phyloP scores from a whole-genome alignment of 257 asterid genomes.

The Gentiana macrophylla region DNA sequence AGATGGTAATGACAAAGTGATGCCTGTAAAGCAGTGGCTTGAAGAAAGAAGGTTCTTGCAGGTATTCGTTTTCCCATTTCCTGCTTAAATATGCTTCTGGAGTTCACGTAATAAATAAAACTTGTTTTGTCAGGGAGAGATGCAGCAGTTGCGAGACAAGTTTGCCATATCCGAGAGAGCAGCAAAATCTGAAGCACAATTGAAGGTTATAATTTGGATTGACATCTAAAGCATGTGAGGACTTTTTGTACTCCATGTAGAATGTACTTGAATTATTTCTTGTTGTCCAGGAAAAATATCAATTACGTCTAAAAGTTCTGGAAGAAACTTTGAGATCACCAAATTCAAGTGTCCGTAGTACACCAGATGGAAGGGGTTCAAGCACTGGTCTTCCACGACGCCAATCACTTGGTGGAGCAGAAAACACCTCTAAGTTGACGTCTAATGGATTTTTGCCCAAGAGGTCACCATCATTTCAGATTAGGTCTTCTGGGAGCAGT shows the following conservation, averaged over 20 bases:
- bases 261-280: conserved; percentile 1
- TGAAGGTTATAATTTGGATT: conserved; percentile 51
- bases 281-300: conserved; percentile 70
- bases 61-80: conserved; percentile 25
- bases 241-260: not conserved
- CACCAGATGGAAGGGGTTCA: conserved; percentile 64
- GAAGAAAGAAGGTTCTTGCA: conserved; percentile 91
- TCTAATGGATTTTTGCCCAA: conserved; percentile 84
- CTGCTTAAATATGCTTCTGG: conserved; percentile 2
- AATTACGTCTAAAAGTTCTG: conserved; percentile 62
- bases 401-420: conserved; percentile 92
- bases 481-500: conserved; percentile 89
- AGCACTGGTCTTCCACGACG: conserved; percentile 75
- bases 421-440: conserved; percentile 63
- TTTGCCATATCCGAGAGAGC: conserved; percentile 82
- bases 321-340: conserved; percentile 88
- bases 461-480: conserved; percentile 84
- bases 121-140: conserved; percentile 60
- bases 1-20: conserved; percentile 93
- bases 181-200: conserved; percentile 80
- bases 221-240: not conserved
- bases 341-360: conserved; percentile 40
- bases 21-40: conserved; percentile 98
- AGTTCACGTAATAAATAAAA: conserved; percentile 2
- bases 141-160: conserved; percentile 94